A percentile compares a stretch with the other conserved stretches of the same genome.
These are phyloP conservation scores for Penicillium dipodomyicola DNA, from an alignment of 495 filamentous ascomycete species.

Conservation along the genomic window DNA sequence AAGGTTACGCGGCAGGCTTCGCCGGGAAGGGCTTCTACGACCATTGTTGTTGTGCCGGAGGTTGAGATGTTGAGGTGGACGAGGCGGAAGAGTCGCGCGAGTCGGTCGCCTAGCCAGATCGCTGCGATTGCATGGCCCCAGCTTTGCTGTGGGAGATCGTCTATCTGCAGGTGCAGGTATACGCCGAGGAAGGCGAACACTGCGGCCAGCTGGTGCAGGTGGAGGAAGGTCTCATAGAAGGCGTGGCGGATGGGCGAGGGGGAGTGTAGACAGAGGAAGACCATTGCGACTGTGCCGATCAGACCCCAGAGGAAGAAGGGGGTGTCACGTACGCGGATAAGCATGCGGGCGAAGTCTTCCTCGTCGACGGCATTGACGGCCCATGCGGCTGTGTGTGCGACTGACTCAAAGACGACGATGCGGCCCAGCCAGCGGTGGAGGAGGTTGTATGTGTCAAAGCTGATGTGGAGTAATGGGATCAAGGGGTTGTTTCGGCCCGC, in stretches of 20 bases:
- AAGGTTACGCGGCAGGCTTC: conserved; percentile 63
- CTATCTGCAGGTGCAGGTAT: conserved; percentile 66
- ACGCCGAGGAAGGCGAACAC: conserved; percentile 63
- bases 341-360: conserved; percentile 50
- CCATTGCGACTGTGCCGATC: conserved; percentile 54
- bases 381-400: conserved; percentile 76
- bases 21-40: conserved; percentile 52
- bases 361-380: conserved; percentile 49
- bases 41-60: conserved; percentile 40
- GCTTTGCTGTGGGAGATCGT: conserved; percentile 56
- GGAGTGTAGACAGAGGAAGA: conserved; percentile 67
- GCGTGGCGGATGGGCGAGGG: conserved; percentile 76
- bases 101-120: conserved; percentile 66
- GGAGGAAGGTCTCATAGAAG: conserved; percentile 86
- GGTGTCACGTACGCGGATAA: conserved; percentile 57
- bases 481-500: conserved; percentile 91
- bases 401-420: conserved; percentile 71
- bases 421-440: conserved; percentile 95
- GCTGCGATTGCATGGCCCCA: conserved; percentile 60
- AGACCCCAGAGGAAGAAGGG: conserved; percentile 57
- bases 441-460: conserved; percentile 96
- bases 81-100: conserved; percentile 50
- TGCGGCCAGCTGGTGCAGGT: conserved; percentile 71
- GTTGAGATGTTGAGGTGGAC: conserved; percentile 59
- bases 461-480: conserved; percentile 77